A percentile compares a stretch with the other conserved stretches of the same genome.
Conservation (phyloP, 2,329 filamentous ascomycete species). For the Alternaria postmessia region DNA sequence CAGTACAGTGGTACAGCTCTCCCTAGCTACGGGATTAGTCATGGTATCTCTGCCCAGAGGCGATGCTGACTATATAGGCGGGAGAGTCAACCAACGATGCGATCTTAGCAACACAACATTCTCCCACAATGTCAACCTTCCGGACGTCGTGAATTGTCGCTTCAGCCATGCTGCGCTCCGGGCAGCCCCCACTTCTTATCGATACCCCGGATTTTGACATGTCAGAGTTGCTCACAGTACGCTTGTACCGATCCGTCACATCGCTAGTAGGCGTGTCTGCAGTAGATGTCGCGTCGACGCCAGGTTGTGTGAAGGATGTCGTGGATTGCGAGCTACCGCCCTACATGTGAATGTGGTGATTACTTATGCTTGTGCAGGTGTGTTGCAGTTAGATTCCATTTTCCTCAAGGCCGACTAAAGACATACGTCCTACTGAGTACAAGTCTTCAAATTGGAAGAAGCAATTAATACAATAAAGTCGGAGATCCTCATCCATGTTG, state of each 20-base stretch:
- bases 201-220: constrained; percentile 39
- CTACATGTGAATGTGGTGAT: background rate
- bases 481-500: no score
- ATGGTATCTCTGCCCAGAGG: background rate
- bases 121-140: background rate
- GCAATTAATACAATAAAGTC: no score
- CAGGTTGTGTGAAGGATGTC: background rate
- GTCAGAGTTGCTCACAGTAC: constrained; percentile 34
- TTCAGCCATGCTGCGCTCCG: constrained; percentile 21
- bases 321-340: background rate
- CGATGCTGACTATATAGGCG: background rate
- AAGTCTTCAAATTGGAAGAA: no score
- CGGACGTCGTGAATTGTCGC: background rate
- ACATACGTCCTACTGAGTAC: no score
- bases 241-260: constrained; percentile 38
- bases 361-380: background rate
- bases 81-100: background rate
- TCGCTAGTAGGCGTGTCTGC: background rate
- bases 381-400: background rate
- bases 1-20: background rate
- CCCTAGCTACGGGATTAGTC: background rate
- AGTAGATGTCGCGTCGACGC: background rate
- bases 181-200: constrained; percentile 32
- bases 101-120: background rate
- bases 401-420: background rate